These are phyloP conservation scores for Boechera stricta DNA, from an alignment of 345 rosid genomes.

Conservation along the genomic window DNA sequence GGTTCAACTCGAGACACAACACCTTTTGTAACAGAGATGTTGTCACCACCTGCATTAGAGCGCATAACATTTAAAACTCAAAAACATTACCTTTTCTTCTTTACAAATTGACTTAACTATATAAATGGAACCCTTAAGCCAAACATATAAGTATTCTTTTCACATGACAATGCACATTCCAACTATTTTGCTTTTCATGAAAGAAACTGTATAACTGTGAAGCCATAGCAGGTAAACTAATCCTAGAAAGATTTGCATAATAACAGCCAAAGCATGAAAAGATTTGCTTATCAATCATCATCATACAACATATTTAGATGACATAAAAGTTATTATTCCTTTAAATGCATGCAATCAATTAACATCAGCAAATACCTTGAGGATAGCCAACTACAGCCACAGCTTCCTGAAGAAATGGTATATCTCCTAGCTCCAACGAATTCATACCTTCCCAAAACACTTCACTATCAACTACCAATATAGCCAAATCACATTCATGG, in stretches of 20 bases:
- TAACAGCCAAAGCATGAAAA: conserved; percentile 2
- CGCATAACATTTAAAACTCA: conserved; percentile 54
- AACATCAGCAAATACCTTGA: conserved; percentile 58
- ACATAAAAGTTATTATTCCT: background rate
- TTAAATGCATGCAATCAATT: background rate
- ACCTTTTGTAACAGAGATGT: conserved; percentile 94
- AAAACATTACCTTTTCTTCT: background rate
- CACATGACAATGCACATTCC: background rate
- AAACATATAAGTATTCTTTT: background rate
- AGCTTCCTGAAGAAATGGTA: conserved; percentile 76
- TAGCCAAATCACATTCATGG: conserved; percentile 87
- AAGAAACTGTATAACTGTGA: conserved; percentile 6
- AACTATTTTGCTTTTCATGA: background rate
- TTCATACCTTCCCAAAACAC: conserved; percentile 61
- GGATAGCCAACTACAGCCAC: conserved; percentile 93
- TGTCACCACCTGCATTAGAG: conserved; percentile 75
- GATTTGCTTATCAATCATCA: background rate
- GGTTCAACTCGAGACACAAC: conserved; percentile 96
- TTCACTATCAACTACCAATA: conserved; percentile 68
- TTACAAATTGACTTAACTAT: background rate
- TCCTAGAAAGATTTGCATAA: background rate
- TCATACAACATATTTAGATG: background rate
- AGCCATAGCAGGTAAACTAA: background rate
- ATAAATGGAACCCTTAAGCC: background rate
- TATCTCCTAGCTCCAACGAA: conserved; percentile 75